Evolutionary conservation across 805 yeast species (phyloP).

Genomic region (Myxozyma mucilagina): DNA sequence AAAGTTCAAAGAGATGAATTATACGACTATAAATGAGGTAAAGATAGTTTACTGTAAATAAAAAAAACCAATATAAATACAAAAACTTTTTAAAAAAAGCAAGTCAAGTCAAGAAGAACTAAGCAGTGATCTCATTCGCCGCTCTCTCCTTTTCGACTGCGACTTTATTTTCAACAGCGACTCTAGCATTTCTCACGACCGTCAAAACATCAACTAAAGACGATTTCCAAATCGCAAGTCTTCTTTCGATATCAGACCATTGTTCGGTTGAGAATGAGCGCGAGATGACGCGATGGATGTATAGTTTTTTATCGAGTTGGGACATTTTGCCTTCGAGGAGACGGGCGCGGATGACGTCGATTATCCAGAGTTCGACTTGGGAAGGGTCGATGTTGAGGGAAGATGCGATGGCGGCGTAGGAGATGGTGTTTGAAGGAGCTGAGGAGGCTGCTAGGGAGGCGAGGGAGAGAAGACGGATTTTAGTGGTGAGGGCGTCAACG

Average conservation of each 20-base stretch:
- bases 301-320: slow-evolving; percentile 42
- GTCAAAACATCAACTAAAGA: slow-evolving; percentile 38
- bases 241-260: slow-evolving; percentile 42
- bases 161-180: slow-evolving; percentile 19
- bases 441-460: slow-evolving; percentile 31
- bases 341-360: slow-evolving; percentile 47
- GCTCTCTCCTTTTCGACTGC: slow-evolving; percentile 12
- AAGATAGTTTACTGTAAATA: too few relatives aligned
- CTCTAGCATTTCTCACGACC: slow-evolving; percentile 35
- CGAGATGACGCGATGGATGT: slow-evolving; percentile 42
- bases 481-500: slow-evolving; percentile 24
- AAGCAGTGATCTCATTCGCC: neutral
- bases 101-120: neutral
- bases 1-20: too few relatives aligned
- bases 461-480: slow-evolving; percentile 31
- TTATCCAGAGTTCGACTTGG: slow-evolving; percentile 45
- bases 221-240: slow-evolving; percentile 42
- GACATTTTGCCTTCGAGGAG: slow-evolving; percentile 47
- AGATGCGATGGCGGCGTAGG: slow-evolving; percentile 40
- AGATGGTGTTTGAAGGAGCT: slow-evolving; percentile 25
- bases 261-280: slow-evolving; percentile 43
- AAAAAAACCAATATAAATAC: neutral
- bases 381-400: slow-evolving; percentile 38
- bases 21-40: too few relatives aligned
- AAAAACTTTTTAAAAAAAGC: neutral